Evolutionary conservation across 148 eudicot species (phyloP), one percentile per base, ranked within the genome.

Genomic region (Drosera capensis): DNA sequence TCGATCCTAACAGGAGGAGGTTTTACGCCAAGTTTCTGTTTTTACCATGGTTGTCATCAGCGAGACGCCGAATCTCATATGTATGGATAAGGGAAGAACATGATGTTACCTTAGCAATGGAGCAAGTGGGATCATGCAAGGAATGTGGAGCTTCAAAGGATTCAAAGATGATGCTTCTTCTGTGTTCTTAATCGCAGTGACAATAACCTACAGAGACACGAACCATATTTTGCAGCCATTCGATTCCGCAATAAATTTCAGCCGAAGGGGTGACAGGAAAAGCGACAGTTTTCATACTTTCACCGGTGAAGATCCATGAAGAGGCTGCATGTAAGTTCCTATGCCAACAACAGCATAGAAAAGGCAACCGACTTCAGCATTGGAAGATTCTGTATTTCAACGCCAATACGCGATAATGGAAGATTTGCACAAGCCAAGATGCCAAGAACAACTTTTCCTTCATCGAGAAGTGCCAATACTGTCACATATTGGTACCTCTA

Each of bases 371-470:
- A 48, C 64, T 59, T 77, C 65, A 45, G 54, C 55, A 24, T 42
- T 51, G 37, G 64, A 51, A 62, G 62, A 57, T 17, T 30, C 51
- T 19, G 56, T 55, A 57, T 53, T 55, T 53, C 48, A 57, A 26
- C 57, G 40, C 71, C 57, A 52, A 75, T 48, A 44, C 77, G 53
- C 43, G 59, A 45, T 40, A 78, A 34, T 48, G 97, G 87, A 63
- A 84, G 97, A 75, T 90, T 90, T n/a, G 97, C 95, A 55, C 97
- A 90, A 50, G 82, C 87, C 51, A 90, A 68, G 57, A 90, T 93
- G 46, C 97, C 97, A 52, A 90, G 72, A 43, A 78, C 95, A 20
- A 90, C 87, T 49, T 75, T 90, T 55, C 97, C 97, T 61, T 84
- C 65, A 60, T 84, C 97, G 37, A 90, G 68, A 51, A 90, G 74